Percentiles rank a stretch among this genome's conserved stretches.
Conservation (phyloP, 2,329 filamentous ascomycete species). For the Trichocomaceae sp. region DNA sequence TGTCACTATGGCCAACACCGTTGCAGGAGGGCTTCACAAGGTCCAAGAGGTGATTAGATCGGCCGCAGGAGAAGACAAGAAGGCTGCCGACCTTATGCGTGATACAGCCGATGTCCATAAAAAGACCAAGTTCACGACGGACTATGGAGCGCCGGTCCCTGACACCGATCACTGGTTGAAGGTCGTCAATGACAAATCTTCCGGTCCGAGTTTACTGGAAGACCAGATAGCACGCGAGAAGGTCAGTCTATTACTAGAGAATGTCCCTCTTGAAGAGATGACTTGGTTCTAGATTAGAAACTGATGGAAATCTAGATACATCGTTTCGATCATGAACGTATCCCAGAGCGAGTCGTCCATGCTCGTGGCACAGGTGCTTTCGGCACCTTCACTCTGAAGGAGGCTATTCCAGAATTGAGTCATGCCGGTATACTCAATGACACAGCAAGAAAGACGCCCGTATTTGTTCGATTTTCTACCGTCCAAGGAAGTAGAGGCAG, state of each 20-base stretch:
- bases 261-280: too few relatives aligned
- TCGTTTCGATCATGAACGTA: slow-evolving; percentile 69
- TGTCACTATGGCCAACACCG: slow-evolving; percentile 21
- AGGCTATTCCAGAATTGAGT: slow-evolving; percentile 58
- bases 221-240: slow-evolving; percentile 68
- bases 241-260: slow-evolving; percentile 36
- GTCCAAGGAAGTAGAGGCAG: slow-evolving; percentile 68
- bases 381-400: slow-evolving; percentile 59
- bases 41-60: slow-evolving; percentile 23
- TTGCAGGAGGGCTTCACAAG: slow-evolving; percentile 26
- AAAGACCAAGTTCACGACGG: slow-evolving; percentile 61
- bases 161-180: slow-evolving; percentile 75
- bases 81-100: slow-evolving; percentile 55
- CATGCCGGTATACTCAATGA: slow-evolving; percentile 61
- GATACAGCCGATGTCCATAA: slow-evolving; percentile 55
- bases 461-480: slow-evolving; percentile 72
- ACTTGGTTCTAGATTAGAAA: background rate
- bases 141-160: slow-evolving; percentile 66
- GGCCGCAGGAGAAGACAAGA: slow-evolving; percentile 34
- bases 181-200: slow-evolving; percentile 54
- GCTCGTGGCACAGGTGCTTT: slow-evolving; percentile 60
- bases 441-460: slow-evolving; percentile 56
- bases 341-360: slow-evolving; percentile 63
- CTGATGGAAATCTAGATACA: slow-evolving; percentile 31
- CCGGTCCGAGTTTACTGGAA: slow-evolving; percentile 63